phyloP scores from a whole-genome alignment of 2,329 filamentous ascomycete genomes.

The Diatrype stigma region DNA sequence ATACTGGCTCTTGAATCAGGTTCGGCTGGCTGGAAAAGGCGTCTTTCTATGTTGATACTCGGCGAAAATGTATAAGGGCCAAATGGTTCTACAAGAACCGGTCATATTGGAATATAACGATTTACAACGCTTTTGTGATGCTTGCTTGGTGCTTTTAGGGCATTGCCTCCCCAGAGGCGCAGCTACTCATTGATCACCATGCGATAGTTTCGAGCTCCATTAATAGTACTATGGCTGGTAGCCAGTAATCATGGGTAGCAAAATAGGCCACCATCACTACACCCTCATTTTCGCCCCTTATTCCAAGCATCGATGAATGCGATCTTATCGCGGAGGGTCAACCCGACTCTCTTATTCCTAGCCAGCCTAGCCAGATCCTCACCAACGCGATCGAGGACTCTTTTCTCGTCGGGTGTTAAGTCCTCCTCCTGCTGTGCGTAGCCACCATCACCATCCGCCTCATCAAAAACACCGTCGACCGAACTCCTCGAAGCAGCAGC shows the following conservation, averaged over 20 bases:
- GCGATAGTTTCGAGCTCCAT: no score
- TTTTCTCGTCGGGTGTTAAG: conserved; percentile 56
- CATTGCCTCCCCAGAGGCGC: no score
- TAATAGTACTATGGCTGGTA: no score
- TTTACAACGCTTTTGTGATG: conserved; percentile 1
- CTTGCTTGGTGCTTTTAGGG: no score
- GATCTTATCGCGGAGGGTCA: conserved; percentile 78
- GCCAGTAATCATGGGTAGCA: no score
- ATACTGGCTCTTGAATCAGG: conserved; percentile 6
- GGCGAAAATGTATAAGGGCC: conserved; percentile 1
- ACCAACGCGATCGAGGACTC: conserved; percentile 71
- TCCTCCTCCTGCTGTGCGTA: conserved; percentile 24
- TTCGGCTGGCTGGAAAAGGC: conserved; percentile 7
- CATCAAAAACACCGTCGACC: conserved; percentile 11
- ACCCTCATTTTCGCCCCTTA: conserved; percentile 32
- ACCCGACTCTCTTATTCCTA: conserved; percentile 80
- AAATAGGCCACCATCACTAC: background rate
- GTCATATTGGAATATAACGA: background rate
- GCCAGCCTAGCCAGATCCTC: conserved; percentile 85
- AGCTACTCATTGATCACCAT: no score
- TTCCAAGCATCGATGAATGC: conserved; percentile 71
- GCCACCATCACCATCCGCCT: conserved; percentile 20
- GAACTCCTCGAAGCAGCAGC: conserved; percentile 20
- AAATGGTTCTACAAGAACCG: conserved; percentile 3
- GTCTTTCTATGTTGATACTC: background rate